Conservation (phyloP, 2,329 filamentous ascomycete genomes). For the Aspergillus pseudoglaucus region DNA sequence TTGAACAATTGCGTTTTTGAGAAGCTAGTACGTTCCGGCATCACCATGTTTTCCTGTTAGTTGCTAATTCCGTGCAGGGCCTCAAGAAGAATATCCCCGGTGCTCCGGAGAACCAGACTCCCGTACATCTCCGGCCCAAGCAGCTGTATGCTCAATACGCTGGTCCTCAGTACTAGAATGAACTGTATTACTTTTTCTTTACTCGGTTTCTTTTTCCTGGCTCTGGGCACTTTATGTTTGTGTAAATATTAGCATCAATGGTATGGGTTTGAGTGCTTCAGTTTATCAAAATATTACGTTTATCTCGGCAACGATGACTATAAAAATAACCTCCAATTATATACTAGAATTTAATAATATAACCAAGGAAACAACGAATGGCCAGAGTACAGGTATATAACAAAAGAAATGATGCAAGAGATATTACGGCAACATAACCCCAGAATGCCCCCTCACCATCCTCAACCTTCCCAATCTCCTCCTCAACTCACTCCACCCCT, state of each 20-base stretch:
- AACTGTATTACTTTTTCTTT: conserved; percentile 15
- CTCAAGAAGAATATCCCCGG: conserved; percentile 76
- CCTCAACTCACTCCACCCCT: conserved; percentile 29
- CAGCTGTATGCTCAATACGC: conserved; percentile 39
- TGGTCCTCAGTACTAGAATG: conserved; percentile 31
- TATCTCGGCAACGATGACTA: conserved; percentile 2
- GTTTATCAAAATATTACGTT: background rate
- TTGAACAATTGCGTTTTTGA: conserved; percentile 95
- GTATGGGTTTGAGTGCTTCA: conserved; percentile 18
- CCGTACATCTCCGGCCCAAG: conserved; percentile 63
- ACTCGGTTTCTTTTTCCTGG: conserved; percentile 13
- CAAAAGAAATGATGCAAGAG: background rate
- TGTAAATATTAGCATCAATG: conserved; percentile 37
- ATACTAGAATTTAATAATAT: conserved; percentile 18
- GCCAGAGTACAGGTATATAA: conserved; percentile 1
- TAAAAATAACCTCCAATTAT: conserved; percentile 15
- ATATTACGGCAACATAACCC: conserved; percentile 19
- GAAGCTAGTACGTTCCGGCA: conserved; percentile 66
- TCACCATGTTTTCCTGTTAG: background rate
- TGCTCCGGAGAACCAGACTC: conserved; percentile 60
- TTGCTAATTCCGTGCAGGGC: conserved; percentile 47
- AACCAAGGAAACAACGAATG: conserved; percentile 2
- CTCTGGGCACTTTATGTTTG: conserved; percentile 22
- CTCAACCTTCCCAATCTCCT: conserved; percentile 23
- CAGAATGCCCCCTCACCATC: conserved; percentile 15